Evolutionary conservation across 805 yeast species (phyloP).

Genomic region (Ogataea ganodermae): DNA sequence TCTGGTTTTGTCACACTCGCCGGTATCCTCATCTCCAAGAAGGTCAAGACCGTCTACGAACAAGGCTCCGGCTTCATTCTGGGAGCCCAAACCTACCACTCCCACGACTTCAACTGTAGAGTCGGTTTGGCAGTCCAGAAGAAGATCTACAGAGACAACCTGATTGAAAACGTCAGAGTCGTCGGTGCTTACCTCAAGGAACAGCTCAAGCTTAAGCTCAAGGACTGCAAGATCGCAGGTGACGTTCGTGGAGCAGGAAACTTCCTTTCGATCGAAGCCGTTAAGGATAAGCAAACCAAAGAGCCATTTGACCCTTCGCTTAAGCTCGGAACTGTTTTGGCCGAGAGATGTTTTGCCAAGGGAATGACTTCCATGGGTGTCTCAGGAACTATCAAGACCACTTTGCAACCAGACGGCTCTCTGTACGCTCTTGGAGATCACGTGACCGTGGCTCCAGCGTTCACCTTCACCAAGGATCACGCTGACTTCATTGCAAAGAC

Average conservation of each 20-base stretch:
- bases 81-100: slow-evolving; percentile 56
- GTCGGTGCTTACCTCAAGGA: slow-evolving; percentile 46
- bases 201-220: slow-evolving; percentile 38
- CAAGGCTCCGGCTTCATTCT: slow-evolving; percentile 42
- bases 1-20: slow-evolving; percentile 53
- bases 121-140: slow-evolving; percentile 50
- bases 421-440: slow-evolving; percentile 42
- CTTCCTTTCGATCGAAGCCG: slow-evolving; percentile 60
- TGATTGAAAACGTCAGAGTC: slow-evolving; percentile 44
- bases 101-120: slow-evolving; percentile 48
- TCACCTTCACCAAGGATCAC: slow-evolving; percentile 43
- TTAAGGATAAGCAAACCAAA: slow-evolving; percentile 52
- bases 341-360: slow-evolving; percentile 40
- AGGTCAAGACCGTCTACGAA: slow-evolving; percentile 40
- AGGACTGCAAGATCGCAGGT: slow-evolving; percentile 46
- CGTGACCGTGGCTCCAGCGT: slow-evolving; percentile 50
- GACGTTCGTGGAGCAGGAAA: slow-evolving; percentile 66
- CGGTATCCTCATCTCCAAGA: slow-evolving; percentile 45
- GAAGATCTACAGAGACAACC: slow-evolving; percentile 36
- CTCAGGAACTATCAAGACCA: slow-evolving; percentile 40
- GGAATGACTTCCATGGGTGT: slow-evolving; percentile 52
- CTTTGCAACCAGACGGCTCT: slow-evolving; percentile 32
- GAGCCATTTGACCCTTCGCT: slow-evolving; percentile 44
- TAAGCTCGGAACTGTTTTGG: slow-evolving; percentile 40
- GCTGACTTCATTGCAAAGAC: slow-evolving; percentile 44